These are phyloP conservation scores for Diospyros lotus DNA, from an alignment of 148 eudicot species.

Conservation along the genomic window DNA sequence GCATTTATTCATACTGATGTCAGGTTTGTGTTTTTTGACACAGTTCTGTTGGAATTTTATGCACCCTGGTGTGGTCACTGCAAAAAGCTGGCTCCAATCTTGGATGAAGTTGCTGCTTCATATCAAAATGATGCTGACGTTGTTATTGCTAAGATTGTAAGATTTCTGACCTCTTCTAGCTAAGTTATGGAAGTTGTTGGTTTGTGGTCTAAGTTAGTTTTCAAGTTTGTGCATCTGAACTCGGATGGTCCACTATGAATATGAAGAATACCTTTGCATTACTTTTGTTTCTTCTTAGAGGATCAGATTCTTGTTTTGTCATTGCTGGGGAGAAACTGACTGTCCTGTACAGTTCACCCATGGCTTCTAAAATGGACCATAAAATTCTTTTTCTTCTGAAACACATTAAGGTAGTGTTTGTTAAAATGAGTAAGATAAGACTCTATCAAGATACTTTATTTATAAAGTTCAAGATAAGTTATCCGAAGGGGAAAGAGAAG, in stretches of 20 bases:
- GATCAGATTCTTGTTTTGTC: background rate
- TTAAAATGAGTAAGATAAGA: no score
- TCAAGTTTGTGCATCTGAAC: background rate
- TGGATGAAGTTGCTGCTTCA: constrained; percentile 68
- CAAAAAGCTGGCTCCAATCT: constrained; percentile 62
- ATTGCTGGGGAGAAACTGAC: background rate
- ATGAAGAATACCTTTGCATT: background rate
- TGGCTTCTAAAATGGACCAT: background rate
- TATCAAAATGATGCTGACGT: constrained; percentile 42
- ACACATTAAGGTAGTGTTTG: no score
- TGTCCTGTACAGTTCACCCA: background rate
- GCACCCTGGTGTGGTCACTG: constrained; percentile 89
- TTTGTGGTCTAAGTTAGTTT: background rate
- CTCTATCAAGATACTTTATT: no score
- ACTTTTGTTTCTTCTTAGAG: background rate
- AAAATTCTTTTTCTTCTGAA: background rate
- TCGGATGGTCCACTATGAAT: background rate
- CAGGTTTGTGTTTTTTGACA: constrained; percentile 10
- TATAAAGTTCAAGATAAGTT: no score
- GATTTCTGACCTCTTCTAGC: constrained; percentile 10
- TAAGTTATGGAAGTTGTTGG: background rate
- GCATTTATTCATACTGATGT: background rate
- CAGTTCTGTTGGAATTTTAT: constrained; percentile 66
- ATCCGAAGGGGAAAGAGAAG: no score
- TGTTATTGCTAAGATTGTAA: constrained; percentile 72